Evolutionary conservation across 2,329 filamentous ascomycete species (phyloP).

Genomic region (Colletotrichum spinosum): DNA sequence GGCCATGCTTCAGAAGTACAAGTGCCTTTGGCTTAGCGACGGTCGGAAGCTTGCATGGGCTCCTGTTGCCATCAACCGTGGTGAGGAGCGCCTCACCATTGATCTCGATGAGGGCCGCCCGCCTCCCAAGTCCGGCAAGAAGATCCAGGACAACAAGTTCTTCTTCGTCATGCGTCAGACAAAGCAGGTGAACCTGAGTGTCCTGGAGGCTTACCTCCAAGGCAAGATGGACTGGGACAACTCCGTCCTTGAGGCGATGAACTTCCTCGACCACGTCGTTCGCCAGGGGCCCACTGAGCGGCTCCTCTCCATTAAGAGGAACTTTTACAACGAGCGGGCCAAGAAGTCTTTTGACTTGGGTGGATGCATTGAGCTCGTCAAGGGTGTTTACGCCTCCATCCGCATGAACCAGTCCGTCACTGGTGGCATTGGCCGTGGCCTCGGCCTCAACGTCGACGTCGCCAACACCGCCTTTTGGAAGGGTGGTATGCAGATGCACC

Average conservation of each 20-base stretch:
- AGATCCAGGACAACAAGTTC: conserved; percentile 60
- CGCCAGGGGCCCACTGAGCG: conserved; percentile 79
- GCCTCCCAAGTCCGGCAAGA: conserved; percentile 46
- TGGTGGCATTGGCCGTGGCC: conserved; percentile 61
- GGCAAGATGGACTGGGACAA: conserved; percentile 71
- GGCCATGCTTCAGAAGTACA: conserved; percentile 60
- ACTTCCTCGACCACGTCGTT: conserved; percentile 90
- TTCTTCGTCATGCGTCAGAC: conserved; percentile 73
- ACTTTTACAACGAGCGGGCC: conserved; percentile 76
- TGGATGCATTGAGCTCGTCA: conserved; percentile 77
- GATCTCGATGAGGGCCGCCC: conserved; percentile 78
- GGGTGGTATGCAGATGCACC: conserved; percentile 49
- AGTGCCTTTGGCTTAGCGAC: conserved; percentile 77
- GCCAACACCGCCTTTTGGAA: conserved; percentile 92
- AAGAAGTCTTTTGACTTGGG: conserved; percentile 67
- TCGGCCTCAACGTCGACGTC: conserved; percentile 90
- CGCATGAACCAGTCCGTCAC: conserved; percentile 72
- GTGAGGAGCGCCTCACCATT: conserved; percentile 68
- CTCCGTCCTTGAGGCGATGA: conserved; percentile 82
- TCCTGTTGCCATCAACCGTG: conserved; percentile 53
- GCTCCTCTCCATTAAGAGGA: conserved; percentile 80
- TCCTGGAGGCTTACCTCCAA: conserved; percentile 74
- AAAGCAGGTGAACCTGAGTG: conserved; percentile 74
- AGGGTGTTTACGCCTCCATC: conserved; percentile 90
- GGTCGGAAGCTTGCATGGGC: conserved; percentile 85